These are phyloP conservation scores for Coniochaeta sp. DNA, from an alignment of 2,329 filamentous ascomycete species.

Conservation along the genomic window DNA sequence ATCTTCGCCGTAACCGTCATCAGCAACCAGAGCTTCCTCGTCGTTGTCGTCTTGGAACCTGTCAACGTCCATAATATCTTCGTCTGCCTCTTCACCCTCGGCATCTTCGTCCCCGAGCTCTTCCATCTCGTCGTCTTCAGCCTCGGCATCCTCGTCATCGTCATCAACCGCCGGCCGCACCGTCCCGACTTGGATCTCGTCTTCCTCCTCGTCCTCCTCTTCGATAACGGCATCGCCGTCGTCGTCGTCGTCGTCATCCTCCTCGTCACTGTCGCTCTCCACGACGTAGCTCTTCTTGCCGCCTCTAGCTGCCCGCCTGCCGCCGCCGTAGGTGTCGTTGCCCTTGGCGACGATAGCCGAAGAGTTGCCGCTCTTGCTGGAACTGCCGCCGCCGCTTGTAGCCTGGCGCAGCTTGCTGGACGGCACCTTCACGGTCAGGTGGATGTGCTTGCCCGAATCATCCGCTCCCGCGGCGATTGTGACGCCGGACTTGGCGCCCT, in stretches of 20 bases:
- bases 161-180: conserved; percentile 22
- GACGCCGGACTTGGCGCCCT: conserved; percentile 29
- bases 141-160: conserved; percentile 29
- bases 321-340: conserved; percentile 25
- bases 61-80: conserved; percentile 11
- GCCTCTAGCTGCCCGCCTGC: conserved; percentile 10
- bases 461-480: conserved; percentile 22
- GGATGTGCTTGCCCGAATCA: conserved; percentile 36
- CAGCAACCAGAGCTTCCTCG: conserved; percentile 13
- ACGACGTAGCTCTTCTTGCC: conserved; percentile 55
- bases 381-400: conserved; percentile 25
- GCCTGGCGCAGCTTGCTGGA: conserved; percentile 45
- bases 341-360: conserved; percentile 18
- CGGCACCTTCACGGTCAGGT: conserved; percentile 44
- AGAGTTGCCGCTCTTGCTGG: conserved; percentile 22
- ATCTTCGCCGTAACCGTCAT: conserved; percentile 32
- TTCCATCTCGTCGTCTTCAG: conserved; percentile 16
- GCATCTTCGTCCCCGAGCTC: conserved; percentile 8
- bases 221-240: conserved; percentile 12
- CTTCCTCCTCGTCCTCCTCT: conserved; percentile 16
- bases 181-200: conserved; percentile 16
- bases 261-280: conserved; percentile 44
- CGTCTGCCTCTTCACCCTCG: conserved; percentile 12
- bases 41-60: conserved; percentile 24
- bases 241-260: conserved; percentile 19